Conservation (phyloP, 495 filamentous ascomycete genomes). For the Aspergillus olivimuriae region DNA sequence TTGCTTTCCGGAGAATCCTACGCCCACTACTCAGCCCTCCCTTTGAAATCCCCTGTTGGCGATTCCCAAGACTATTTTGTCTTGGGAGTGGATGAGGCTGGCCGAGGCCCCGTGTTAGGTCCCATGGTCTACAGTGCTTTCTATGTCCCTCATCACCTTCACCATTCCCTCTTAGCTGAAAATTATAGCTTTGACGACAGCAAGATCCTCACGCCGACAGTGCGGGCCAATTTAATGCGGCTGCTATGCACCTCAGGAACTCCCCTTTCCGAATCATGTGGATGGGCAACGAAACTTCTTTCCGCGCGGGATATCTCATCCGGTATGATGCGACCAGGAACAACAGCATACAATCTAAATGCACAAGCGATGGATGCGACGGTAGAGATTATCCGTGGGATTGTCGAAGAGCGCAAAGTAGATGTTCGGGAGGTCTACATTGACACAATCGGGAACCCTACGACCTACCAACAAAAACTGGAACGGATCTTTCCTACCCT, state of each 20-base stretch:
- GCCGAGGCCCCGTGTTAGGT: conserved; percentile 87
- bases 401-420: conserved; percentile 62
- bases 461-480: conserved; percentile 74
- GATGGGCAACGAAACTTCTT: conserved; percentile 74
- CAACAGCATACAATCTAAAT: conserved; percentile 80
- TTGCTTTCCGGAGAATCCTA: conserved; percentile 73
- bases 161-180: conserved; percentile 63
- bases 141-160: conserved; percentile 66
- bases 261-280: conserved; percentile 64
- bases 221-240: conserved; percentile 71
- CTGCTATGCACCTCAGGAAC: conserved; percentile 58
- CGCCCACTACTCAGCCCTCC: conserved; percentile 71
- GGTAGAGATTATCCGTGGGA: conserved; percentile 69
- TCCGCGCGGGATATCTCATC: conserved; percentile 79
- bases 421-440: conserved; percentile 87
- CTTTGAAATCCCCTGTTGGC: no score
- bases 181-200: conserved; percentile 88
- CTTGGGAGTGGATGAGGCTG: conserved; percentile 92
- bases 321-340: conserved; percentile 64
- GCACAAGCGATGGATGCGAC: conserved; percentile 98
- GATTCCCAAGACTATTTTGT: conserved; percentile 47
- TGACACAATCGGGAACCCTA: conserved; percentile 84
- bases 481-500: conserved; percentile 76
- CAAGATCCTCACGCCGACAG: conserved; percentile 71
- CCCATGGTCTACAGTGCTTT: conserved; percentile 96